Evolutionary conservation across 2,329 filamentous ascomycete species (phyloP).

Genomic region (Peltaster fructicola): DNA sequence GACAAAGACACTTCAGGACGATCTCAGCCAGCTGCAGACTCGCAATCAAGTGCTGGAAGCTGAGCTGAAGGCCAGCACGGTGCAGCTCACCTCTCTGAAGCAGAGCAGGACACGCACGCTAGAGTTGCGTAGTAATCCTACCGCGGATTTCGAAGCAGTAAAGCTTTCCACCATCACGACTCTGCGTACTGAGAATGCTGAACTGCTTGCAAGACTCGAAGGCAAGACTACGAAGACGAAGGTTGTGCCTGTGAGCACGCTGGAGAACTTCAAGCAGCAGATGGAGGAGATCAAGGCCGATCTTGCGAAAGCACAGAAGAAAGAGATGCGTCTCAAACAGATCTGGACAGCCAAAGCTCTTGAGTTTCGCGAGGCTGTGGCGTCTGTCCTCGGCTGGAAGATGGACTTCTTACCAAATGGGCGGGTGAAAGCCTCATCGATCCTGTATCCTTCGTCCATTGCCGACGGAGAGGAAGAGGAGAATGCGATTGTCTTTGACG

Average conservation of each 20-base stretch:
- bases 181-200: constrained; percentile 67
- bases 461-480: constrained; percentile 32
- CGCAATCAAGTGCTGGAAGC: constrained; percentile 53
- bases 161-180: constrained; percentile 64
- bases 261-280: constrained; percentile 59
- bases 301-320: constrained; percentile 55
- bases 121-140: constrained; percentile 81
- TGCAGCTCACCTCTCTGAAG: constrained; percentile 52
- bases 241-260: constrained; percentile 57
- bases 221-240: constrained; percentile 25
- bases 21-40: constrained; percentile 51
- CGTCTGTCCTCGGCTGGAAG: constrained; percentile 81
- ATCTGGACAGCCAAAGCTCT: constrained; percentile 82
- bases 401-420: constrained; percentile 95
- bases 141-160: constrained; percentile 65
- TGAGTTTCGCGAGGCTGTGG: constrained; percentile 91
- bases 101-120: constrained; percentile 65
- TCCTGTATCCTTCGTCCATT: constrained; percentile 47
- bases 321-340: constrained; percentile 69
- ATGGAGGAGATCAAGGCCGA: constrained; percentile 39
- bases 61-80: constrained; percentile 53
- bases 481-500: constrained; percentile 63
- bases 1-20: constrained; percentile 68
- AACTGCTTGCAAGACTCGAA: constrained; percentile 57
- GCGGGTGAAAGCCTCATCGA: constrained; percentile 76